Conservation (phyloP, 345 rosid species). For the Gossypium stocksii region DNA sequence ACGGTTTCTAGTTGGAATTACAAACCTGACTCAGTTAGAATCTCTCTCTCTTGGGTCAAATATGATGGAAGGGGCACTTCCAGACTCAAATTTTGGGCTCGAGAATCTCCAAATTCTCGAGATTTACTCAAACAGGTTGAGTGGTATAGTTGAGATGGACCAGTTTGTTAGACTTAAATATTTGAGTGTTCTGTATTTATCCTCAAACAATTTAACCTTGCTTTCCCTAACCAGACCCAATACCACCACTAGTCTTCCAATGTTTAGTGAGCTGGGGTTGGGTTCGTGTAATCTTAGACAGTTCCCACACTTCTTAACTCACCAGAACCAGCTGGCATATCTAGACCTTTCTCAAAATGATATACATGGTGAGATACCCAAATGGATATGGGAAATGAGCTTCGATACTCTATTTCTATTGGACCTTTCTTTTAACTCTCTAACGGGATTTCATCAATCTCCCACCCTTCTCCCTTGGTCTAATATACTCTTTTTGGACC, state of each 20-base stretch:
- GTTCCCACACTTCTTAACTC: neutral
- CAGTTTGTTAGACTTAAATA: neutral
- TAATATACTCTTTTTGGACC: neutral
- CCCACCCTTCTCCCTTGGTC: slow-evolving; percentile 7
- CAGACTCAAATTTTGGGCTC: neutral
- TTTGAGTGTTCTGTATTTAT: neutral
- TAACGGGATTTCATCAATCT: neutral
- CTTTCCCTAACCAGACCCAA: neutral
- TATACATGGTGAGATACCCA: slow-evolving; percentile 1
- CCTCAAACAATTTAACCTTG: neutral
- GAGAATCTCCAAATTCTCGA: neutral
- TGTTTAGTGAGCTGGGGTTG: neutral
- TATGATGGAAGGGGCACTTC: slow-evolving; percentile 14
- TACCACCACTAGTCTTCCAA: neutral
- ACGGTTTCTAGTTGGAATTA: neutral
- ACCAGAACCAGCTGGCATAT: neutral
- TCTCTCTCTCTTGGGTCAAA: neutral
- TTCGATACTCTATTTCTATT: neutral
- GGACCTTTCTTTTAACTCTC: neutral
- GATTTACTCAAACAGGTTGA: neutral
- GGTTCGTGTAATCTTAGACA: neutral
- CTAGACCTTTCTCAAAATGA: neutral
- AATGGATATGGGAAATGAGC: slow-evolving; percentile 5
- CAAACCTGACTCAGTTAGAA: neutral
- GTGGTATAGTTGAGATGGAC: slow-evolving; percentile 4